Base-by-base conservation (phyloP, 2,329 filamentous ascomycete genomes). In the Didymella lethalis region DNA sequence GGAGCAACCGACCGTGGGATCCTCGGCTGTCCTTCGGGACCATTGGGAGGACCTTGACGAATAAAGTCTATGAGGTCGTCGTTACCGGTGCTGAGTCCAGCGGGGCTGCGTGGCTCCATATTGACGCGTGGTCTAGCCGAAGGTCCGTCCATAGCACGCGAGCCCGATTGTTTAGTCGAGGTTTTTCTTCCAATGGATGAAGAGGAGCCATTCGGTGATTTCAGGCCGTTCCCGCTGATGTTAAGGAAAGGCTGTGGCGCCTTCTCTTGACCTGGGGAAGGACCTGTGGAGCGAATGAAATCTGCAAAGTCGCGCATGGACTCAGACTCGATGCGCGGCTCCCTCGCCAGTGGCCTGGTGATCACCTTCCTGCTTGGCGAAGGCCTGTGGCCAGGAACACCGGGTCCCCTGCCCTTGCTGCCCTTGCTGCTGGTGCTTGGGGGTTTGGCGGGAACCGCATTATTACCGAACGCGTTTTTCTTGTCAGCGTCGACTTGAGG, bases 61-160 rank as follows among this genome's bases (percentile, higher is more conserved):
- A 99, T 96, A 75, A 99, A 98, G 74, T 98, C 93, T 65, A 97
- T 97, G 57, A 99, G 81, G 61, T 97, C 95, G 12, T 91, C 90
- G 56, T 76, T 76, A 34, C 89, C 96, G 64, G 89, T 88, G 49
- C 87, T 86, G 48, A 88, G 84, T 16, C 87, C 84, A 41, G 84
- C 82, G 36, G 91, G 86, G 61, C 92, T 88, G 48, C 92, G 90
- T 57, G 94, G 75, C 48, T 78, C 75, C 69, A 79, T 76, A 50
- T 75, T 74, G 14, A 69, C 41, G 26, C 73, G 73, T 12, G 69
- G 57, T 52, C 63, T 72, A 2, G 69, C 54, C 0, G 72, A 69
- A 5, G 70, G 63, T 16, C 71, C 68, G 18, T 75, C 69, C 5
- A 56, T 47, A 23, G 25, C 44, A 28, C 55, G 47, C 41, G 51